These are phyloP conservation scores for Phytophthora agathidicida DNA, from an alignment of 352 stramenopile species.

Conservation along the genomic window DNA sequence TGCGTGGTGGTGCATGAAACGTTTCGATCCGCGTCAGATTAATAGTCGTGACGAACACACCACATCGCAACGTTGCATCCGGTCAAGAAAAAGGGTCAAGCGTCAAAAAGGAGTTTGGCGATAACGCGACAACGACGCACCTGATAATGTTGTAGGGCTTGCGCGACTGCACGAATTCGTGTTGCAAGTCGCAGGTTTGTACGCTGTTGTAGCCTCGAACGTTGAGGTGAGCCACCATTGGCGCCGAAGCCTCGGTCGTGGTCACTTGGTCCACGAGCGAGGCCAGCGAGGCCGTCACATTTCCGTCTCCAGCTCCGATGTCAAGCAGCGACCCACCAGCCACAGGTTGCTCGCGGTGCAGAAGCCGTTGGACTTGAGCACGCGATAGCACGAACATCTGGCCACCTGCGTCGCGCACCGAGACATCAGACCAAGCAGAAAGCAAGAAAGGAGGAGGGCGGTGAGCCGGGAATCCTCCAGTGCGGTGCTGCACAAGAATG, in stretches of 20 bases:
- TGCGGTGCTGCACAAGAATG: slow-evolving; percentile 13
- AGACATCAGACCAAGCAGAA: slow-evolving; percentile 1
- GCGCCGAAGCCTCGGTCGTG: slow-evolving; percentile 76
- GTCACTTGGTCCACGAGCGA: slow-evolving; percentile 73
- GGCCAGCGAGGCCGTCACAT: slow-evolving; percentile 82
- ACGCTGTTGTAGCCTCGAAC: slow-evolving; percentile 79
- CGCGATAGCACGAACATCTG: slow-evolving; percentile 90
- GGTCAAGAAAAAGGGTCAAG: slow-evolving; percentile 30
- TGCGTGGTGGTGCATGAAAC: slow-evolving; percentile 20
- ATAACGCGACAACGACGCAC: slow-evolving; percentile 37
- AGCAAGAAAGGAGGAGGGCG: slow-evolving; percentile 11
- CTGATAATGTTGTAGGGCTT: slow-evolving; percentile 86
- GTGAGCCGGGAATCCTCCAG: slow-evolving; percentile 16
- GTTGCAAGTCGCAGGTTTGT: slow-evolving; percentile 70
- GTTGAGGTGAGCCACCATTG: slow-evolving; percentile 84
- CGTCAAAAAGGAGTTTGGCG: slow-evolving; percentile 1
- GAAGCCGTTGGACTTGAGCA: slow-evolving; percentile 70
- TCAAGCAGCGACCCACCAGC: slow-evolving; percentile 64
- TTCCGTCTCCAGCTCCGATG: slow-evolving; percentile 84
- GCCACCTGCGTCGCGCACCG: slow-evolving; percentile 47
- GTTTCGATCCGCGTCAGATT: slow-evolving; percentile 16
- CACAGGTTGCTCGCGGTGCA: slow-evolving; percentile 54
- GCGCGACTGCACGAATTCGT: slow-evolving; percentile 66
- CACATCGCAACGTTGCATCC: slow-evolving; percentile 30
- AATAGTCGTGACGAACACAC: slow-evolving; percentile 32